phyloP scores from a whole-genome alignment of 2,329 filamentous ascomycete genomes.

The Pseudocercospora pini-densiflorae region DNA sequence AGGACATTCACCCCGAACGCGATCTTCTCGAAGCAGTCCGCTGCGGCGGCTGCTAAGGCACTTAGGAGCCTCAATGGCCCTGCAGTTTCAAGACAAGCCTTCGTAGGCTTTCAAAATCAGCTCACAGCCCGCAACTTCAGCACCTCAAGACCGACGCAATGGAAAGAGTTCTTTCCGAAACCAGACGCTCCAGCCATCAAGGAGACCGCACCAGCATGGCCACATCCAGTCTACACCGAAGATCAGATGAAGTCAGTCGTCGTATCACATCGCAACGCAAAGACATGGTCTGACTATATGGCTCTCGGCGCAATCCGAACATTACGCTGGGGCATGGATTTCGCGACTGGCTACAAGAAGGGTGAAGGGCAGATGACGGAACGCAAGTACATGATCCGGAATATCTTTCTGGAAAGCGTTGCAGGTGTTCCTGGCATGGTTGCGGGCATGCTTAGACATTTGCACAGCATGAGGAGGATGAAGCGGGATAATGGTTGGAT shows the following conservation, averaged over 20 bases:
- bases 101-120: constrained; percentile 40
- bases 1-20: constrained; percentile 15
- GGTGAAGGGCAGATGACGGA: constrained; percentile 72
- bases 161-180: constrained; percentile 54
- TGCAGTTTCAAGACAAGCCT: constrained; percentile 38
- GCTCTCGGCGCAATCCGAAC: constrained; percentile 78
- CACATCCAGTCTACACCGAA: constrained; percentile 67
- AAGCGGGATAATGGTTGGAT: constrained; percentile 97
- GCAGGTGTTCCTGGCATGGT: constrained; percentile 98
- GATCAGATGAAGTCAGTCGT: constrained; percentile 76
- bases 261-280: constrained; percentile 76
- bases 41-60: constrained; percentile 38
- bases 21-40: constrained; percentile 21
- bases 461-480: constrained; percentile 81
- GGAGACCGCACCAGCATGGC: constrained; percentile 54
- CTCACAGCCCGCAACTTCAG: constrained; percentile 46
- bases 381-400: constrained; percentile 81
- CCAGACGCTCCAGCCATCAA: constrained; percentile 50
- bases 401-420: constrained; percentile 89
- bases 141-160: constrained; percentile 40
- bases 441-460: constrained; percentile 88
- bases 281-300: constrained; percentile 74
- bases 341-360: constrained; percentile 74
- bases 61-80: constrained; percentile 44
- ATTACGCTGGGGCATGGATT: constrained; percentile 79